Conservation (phyloP, 768 basidiomycete species). For the Goffeauzyma gilvescens region DNA sequence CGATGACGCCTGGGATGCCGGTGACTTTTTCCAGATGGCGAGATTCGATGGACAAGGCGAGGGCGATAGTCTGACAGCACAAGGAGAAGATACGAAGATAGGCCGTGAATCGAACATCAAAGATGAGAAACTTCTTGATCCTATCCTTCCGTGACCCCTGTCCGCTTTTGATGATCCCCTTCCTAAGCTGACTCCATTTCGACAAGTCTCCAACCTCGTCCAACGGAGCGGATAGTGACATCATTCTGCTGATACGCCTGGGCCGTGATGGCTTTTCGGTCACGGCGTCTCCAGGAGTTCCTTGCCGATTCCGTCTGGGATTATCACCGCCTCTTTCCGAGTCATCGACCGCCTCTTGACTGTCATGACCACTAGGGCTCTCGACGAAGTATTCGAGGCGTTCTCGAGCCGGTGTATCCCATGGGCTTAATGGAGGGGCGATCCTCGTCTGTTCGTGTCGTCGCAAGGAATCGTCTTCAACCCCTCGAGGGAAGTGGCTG, state of each 20-base stretch:
- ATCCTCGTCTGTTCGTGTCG: too few species aligned
- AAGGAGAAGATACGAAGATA: constrained; percentile 4
- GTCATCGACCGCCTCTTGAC: too few species aligned
- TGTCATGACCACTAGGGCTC: too few species aligned
- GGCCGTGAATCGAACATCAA: constrained; percentile 5
- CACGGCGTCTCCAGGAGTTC: background rate
- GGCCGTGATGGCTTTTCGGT: background rate
- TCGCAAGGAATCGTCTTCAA: too few species aligned
- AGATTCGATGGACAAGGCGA: constrained; percentile 15
- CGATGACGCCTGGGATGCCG: constrained; percentile 21
- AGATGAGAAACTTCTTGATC: constrained; percentile 7
- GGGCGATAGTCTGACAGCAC: background rate
- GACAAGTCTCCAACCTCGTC: background rate
- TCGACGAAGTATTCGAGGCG: too few species aligned
- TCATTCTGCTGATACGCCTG: background rate
- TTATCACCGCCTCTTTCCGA: background rate
- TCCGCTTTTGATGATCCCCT: constrained; percentile 1
- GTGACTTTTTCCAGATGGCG: constrained; percentile 13
- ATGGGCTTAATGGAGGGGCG: too few species aligned
- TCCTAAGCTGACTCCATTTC: constrained; percentile 3
- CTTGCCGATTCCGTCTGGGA: background rate
- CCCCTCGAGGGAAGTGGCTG: too few species aligned
- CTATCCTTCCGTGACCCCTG: constrained; percentile 1
- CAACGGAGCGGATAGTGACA: too few species aligned
- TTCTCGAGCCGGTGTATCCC: too few species aligned